Evolutionary conservation across 129 eudicot species (phyloP).

Genomic region (Glebionis coronaria): DNA sequence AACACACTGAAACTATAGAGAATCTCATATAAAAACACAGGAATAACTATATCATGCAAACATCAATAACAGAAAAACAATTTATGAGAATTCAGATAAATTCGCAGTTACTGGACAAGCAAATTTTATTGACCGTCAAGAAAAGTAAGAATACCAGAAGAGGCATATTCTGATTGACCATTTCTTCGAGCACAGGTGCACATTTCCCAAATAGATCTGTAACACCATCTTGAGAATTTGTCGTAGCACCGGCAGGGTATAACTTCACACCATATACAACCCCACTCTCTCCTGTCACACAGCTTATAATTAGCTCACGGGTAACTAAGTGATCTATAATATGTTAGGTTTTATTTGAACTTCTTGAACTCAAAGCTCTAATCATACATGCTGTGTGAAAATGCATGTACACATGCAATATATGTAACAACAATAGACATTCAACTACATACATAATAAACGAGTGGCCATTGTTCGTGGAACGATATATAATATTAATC

Average conservation of each 20-base stretch:
- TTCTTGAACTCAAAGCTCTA: not conserved
- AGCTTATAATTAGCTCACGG: constrained; percentile 9
- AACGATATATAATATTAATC: not conserved
- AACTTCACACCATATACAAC: constrained; percentile 82
- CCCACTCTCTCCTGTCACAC: constrained; percentile 79
- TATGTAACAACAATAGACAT: not conserved
- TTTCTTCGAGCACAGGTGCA: constrained; percentile 80
- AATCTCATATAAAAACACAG: not conserved
- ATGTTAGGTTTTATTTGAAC: not conserved
- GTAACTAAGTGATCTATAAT: not conserved
- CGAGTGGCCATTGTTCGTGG: too few species aligned
- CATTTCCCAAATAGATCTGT: constrained; percentile 96
- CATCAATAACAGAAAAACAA: not conserved
- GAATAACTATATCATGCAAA: not conserved
- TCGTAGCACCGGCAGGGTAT: constrained; percentile 99
- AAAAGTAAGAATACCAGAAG: constrained; percentile 53
- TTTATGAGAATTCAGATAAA: not conserved
- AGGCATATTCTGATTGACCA: constrained; percentile 90
- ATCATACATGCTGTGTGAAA: not conserved
- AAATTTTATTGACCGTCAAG: not conserved
- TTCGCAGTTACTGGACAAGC: too few species aligned
- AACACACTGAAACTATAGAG: not conserved
- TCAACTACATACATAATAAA: too few species aligned
- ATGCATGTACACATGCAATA: not conserved
- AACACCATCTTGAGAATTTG: constrained; percentile 99